Base-by-base conservation (phyloP, 768 basidiomycete species). In the Lyophyllum decastes region DNA sequence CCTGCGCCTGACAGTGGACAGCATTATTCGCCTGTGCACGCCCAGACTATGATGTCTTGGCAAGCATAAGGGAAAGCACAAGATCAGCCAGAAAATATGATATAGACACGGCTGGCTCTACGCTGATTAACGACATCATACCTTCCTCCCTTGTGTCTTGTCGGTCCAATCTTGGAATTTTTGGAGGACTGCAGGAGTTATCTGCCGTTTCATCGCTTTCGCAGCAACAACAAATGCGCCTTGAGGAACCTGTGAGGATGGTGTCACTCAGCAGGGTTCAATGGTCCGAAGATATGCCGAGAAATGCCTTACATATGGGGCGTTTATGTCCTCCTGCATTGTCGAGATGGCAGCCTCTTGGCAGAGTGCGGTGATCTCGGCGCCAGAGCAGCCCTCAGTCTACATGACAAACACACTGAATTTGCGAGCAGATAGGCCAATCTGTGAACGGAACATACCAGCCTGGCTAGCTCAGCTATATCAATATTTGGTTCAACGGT, bases 371-470 rank as follows among this genome's bases (percentile, higher is more conserved):
- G 85, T 81, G 33, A 98, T 86, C 71, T 99, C 97, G 5, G 97
- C 97, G 4, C 97, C 97, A 19, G 95, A 98, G 69, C 94, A 99
- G 0, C 96, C 97, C 10, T 90, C 87, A 1, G 95, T 91, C 97
- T 98, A 49, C 9, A 53, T 41, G 40, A 19, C 16, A 41, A 19
- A 17, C 40, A 49, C 12, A 60, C 58, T 14, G 49, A 12, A 22
- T 22, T 43, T 24, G 25, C 21, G 26, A 49, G 25, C 58, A 59
- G 40, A 47, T 24, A 19, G 16, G 22, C 17, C 6, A 11, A 25
- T 4, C 6, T 12, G 11, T 30, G 33, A 59, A 57, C 50, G 33
- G 51, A 24, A 68, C 79, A 59, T 65, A 95, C 95, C 73, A 94
- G 73, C 45, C 70, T 45, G 2, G 94, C 94, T 41, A 98, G 82